Evolutionary conservation across 345 rosid species (phyloP), one percentile per base, ranked within the genome.

Genomic region (Bruguiera gymnorhiza): DNA sequence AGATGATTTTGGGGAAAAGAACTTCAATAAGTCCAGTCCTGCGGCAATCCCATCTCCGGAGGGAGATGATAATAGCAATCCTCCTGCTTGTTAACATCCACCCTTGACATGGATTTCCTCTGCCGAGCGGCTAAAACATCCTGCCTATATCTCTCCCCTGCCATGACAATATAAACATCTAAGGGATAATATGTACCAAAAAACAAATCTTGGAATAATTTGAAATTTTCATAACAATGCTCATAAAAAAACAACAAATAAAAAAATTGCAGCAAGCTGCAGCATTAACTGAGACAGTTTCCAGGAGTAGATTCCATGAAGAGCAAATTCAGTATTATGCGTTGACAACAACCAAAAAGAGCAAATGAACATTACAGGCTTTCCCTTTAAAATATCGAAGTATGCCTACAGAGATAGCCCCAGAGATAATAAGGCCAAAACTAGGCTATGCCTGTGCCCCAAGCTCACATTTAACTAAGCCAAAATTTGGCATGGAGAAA

Each of bases 21-120:
- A 36, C 51, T 6, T 75, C 75, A 81, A 27, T 73, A 78, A 70
- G 80, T 68, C 81, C 80, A 75, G 75, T 81, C 81, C 34, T 59
- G 48, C n/a, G 80, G 80, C 74, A 80, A 62, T 32, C 65, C 76
- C 78, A 83, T 83, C 43, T 83, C 78, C 6, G 80, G 68, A 34
- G 86, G 71, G 64, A 80, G 82, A 78, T 77, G 80, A 48, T 80
- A 73, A 62, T 70, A 56, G 69, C 74, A 81, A 54, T 78, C 82
- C 20, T 76, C 68, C 29, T 62, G 74, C 65, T 70, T 69, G 30
- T 56, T 75, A 21, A 55, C 39, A 66, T 37, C 61, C 2, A 67
- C 65, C 43, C 60, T 74, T 50, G 43, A 63, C 67, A 64, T 50
- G 32, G 68, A 36, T 1, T 79, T 71, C 39, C 69, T 76, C 62